phyloP scores from a whole-genome alignment of 2,329 filamentous ascomycete species.

The Fusarium napiforme region DNA sequence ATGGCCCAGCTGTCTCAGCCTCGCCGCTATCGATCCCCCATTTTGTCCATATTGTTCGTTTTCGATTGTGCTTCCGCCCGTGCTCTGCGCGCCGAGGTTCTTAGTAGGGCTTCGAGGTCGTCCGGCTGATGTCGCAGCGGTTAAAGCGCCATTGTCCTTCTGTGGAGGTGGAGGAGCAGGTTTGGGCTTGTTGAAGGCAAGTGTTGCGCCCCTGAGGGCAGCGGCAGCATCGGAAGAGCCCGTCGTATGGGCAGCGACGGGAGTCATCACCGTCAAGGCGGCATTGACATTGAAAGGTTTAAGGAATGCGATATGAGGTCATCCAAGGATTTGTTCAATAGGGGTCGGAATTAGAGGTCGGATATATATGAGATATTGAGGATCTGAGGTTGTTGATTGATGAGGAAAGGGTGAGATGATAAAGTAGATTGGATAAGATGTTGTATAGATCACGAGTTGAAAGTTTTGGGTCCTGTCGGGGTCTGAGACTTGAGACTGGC shows the following conservation, averaged over 20 bases:
- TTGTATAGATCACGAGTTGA: constrained; percentile 9
- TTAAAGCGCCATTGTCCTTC: constrained; percentile 54
- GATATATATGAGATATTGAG: neutral
- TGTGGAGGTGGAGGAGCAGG: constrained; percentile 40
- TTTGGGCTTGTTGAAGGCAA: constrained; percentile 62
- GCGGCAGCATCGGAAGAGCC: constrained; percentile 54
- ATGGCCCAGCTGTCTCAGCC: constrained; percentile 43
- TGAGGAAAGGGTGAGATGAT: neutral
- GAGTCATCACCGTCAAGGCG: constrained; percentile 49
- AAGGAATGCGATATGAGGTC: constrained; percentile 25
- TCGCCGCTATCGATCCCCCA: constrained; percentile 35
- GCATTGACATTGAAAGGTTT: constrained; percentile 28
- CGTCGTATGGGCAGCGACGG: constrained; percentile 45
- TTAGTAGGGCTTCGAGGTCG: constrained; percentile 44
- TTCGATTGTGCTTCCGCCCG: constrained; percentile 49
- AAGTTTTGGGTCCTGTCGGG: neutral
- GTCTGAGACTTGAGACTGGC: neutral
- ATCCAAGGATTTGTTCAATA: constrained; percentile 16
- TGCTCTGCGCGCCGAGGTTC: constrained; percentile 52
- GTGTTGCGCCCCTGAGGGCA: constrained; percentile 64
- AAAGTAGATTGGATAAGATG: neutral
- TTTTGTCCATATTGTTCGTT: constrained; percentile 31
- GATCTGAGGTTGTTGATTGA: neutral
- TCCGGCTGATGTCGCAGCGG: constrained; percentile 57
- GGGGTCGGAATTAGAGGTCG: neutral